Percentiles rank a stretch among this genome's conserved stretches.
Conservation (phyloP, 768 basidiomycete genomes). For the Hypholoma fasciculare region DNA sequence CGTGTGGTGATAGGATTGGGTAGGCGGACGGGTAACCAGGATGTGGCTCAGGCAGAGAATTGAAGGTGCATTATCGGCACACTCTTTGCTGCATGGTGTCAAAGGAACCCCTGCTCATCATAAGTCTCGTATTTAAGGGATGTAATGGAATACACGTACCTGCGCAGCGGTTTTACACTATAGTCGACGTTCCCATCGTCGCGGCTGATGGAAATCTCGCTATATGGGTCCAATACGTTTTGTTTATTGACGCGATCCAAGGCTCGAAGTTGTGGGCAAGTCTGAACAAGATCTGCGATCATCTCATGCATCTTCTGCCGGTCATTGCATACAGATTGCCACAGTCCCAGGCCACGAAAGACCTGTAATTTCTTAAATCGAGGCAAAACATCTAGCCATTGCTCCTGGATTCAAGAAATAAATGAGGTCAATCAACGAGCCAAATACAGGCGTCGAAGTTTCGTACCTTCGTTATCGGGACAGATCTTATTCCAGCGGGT, state of each 20-base stretch:
- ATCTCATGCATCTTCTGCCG: slow-evolving; percentile 40
- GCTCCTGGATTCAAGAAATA: slow-evolving; percentile 23
- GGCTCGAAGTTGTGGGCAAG: slow-evolving; percentile 41
- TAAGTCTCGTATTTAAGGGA: background rate
- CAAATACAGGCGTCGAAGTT: slow-evolving; percentile 2
- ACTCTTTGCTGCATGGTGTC: background rate
- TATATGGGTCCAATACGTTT: slow-evolving; percentile 30
- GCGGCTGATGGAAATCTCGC: slow-evolving; percentile 39
- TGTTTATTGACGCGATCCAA: slow-evolving; percentile 41
- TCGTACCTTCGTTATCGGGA: slow-evolving; percentile 26
- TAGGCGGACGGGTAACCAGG: background rate
- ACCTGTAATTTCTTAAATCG: slow-evolving; percentile 42
- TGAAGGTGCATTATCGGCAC: background rate
- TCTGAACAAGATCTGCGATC: slow-evolving; percentile 37
- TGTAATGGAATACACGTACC: slow-evolving; percentile 17
- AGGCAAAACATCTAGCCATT: slow-evolving; percentile 40
- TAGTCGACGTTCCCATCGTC: slow-evolving; percentile 33
- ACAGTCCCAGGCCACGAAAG: slow-evolving; percentile 42
- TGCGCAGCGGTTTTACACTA: slow-evolving; percentile 23
- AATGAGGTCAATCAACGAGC: background rate
- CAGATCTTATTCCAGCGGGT: slow-evolving; percentile 21
- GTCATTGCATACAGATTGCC: slow-evolving; percentile 36
- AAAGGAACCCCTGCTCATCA: background rate
- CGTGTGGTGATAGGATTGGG: too few species aligned
- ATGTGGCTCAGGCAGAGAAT: too few species aligned